A percentile compares a stretch with the other conserved stretches of the same genome.
Evolutionary conservation across 768 basidiomycete genomes (phyloP).

Genomic region (Lyophyllum decastes): DNA sequence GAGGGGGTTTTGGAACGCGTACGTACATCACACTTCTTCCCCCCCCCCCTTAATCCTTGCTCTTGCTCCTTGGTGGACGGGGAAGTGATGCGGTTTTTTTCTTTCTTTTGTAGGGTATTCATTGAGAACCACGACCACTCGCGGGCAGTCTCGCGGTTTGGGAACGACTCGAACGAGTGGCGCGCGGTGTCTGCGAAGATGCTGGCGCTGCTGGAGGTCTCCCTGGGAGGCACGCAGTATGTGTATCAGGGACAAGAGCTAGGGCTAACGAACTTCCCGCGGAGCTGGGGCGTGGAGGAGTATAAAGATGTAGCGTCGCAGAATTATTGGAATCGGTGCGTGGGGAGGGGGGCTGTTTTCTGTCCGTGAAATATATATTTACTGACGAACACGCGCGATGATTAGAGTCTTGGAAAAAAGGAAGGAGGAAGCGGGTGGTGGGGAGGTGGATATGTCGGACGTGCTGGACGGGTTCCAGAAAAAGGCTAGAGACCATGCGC

Average conservation of each 20-base stretch:
- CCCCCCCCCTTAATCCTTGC: no score
- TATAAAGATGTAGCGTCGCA: constrained; percentile 70
- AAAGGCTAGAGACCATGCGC: constrained; percentile 72
- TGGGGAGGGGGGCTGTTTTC: neutral
- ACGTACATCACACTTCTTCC: constrained; percentile 17
- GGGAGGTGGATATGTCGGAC: constrained; percentile 62
- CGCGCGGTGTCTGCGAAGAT: constrained; percentile 64
- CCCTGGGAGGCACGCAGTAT: constrained; percentile 67
- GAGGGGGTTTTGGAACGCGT: constrained; percentile 71
- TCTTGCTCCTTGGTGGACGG: no score
- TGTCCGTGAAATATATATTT: no score
- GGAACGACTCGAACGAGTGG: constrained; percentile 60
- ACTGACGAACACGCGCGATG: neutral
- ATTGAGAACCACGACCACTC: constrained; percentile 75
- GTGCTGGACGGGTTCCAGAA: constrained; percentile 54
- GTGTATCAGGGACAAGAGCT: constrained; percentile 80
- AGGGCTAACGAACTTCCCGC: constrained; percentile 63
- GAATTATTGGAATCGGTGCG: constrained; percentile 60
- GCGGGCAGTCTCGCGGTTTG: constrained; percentile 65
- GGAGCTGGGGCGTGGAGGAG: constrained; percentile 66
- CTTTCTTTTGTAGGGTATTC: constrained; percentile 43
- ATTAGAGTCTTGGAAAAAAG: constrained; percentile 42
- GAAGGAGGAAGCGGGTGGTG: constrained; percentile 28
- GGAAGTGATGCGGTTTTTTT: neutral
- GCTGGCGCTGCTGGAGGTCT: constrained; percentile 59